phyloP scores from a whole-genome alignment of 2,329 filamentous ascomycete species.

The Clonostachys rhizophaga region DNA sequence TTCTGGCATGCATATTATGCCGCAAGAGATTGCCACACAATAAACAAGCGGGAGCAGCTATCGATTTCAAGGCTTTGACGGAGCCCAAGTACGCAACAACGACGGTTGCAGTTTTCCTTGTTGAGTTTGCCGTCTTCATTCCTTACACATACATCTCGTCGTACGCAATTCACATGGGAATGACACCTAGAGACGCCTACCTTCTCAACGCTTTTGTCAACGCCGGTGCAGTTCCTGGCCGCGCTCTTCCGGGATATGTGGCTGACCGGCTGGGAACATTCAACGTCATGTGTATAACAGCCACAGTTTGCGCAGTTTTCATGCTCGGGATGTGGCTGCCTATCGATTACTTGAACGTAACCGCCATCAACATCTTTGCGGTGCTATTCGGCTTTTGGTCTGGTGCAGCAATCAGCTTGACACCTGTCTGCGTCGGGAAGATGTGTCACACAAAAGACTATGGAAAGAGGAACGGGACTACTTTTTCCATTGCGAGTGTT shows the following conservation, averaged over 20 bases:
- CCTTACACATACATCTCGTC: too few species aligned
- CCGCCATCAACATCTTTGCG: slow-evolving; percentile 54
- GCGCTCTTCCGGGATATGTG: slow-evolving; percentile 56
- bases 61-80: too few species aligned
- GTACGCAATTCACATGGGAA: too few species aligned
- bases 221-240: slow-evolving; percentile 63
- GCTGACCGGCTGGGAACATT: slow-evolving; percentile 66
- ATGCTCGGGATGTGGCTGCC: slow-evolving; percentile 16
- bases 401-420: slow-evolving; percentile 65
- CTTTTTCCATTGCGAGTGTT: slow-evolving; percentile 64
- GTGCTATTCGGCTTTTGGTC: slow-evolving; percentile 68
- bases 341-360: slow-evolving; percentile 33
- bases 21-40: too few species aligned
- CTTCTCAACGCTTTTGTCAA: slow-evolving; percentile 28
- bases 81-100: too few species aligned
- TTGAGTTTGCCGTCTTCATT: too few species aligned
- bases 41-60: too few species aligned
- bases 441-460: slow-evolving; percentile 65
- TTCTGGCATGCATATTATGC: too few species aligned
- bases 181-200: too few species aligned
- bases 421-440: slow-evolving; percentile 68
- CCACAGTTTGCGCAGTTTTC: slow-evolving; percentile 51
- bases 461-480: slow-evolving; percentile 65
- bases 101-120: too few species aligned
- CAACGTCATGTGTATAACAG: slow-evolving; percentile 31